Base-by-base conservation (phyloP, 345 rosid species). In the Eucalyptus tenuipes region DNA sequence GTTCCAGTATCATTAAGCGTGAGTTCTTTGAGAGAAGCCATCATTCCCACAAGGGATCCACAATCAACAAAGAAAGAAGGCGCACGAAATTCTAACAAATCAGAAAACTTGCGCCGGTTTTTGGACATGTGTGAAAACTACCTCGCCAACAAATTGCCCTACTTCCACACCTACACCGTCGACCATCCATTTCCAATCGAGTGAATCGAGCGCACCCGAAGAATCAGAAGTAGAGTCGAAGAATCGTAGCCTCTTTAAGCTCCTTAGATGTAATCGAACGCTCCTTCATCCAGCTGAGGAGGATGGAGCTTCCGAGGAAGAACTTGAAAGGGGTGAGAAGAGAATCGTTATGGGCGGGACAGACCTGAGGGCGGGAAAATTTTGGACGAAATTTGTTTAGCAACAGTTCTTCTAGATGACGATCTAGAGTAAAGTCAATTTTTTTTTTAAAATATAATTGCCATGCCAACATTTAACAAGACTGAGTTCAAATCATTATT, bases 381-480 rank as follows among this genome's bases (percentile, higher is more conserved):
- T 53, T 53, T 53, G 57, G 25, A 53, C 11, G 8, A 53, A 53
- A 18, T 7, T 53, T 53, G 57, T 20, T 53, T 53, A 20, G 57
- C 25, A 53, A 16, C 0, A 1, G 53, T 2, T 50, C 53, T 50
- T 50, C 53, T 0, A 49, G 52, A 49, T 49, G 20, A 17, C 57
- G 25, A 20, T 7, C 57, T 17, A 20, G 25, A 20, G 57, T 20
- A 53, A 53, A 53, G 0, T 52, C 57, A 17, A 17, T 52, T 52
- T 50, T 50, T n/a, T n/a, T n/a, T n/a, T n/a, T n/a, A n/a, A n/a
- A n/a, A n/a, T n/a, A n/a, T n/a, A n/a, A n/a, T 52, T 8, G 53
- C 53, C 53, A 50, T 50, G 20, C 20, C 53, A 50, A 50, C 53
- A 16, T 50, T 16, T 50, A 50, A 50, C 53, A 50, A 50, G 20